These are phyloP conservation scores for Waitea zeae DNA, from an alignment of 1,284 basidiomycete genomes.

Conservation along the genomic window DNA sequence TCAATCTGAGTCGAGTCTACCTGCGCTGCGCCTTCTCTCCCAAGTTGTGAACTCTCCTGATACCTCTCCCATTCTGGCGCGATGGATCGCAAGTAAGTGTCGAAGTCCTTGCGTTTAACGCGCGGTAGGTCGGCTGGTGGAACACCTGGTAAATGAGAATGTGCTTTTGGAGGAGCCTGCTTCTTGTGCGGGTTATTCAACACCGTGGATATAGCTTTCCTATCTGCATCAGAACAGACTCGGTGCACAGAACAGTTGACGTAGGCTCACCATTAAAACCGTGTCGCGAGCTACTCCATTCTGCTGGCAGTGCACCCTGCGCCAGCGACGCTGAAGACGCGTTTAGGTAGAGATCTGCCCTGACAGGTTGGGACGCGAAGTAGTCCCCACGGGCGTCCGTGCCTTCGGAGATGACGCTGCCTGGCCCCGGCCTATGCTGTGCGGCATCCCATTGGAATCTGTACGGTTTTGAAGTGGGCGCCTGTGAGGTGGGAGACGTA, in stretches of 20 bases:
- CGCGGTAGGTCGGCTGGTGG: slow-evolving; percentile 59
- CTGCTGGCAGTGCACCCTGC: slow-evolving; percentile 27
- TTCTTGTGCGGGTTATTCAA: slow-evolving; percentile 76
- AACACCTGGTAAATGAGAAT: slow-evolving; percentile 59
- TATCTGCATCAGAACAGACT: slow-evolving; percentile 1
- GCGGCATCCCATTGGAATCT: slow-evolving; percentile 13
- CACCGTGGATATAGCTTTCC: slow-evolving; percentile 51
- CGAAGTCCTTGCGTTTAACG: slow-evolving; percentile 72
- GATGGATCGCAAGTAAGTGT: slow-evolving; percentile 62
- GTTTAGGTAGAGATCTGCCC: slow-evolving; percentile 19
- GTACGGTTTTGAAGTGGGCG: slow-evolving; percentile 9
- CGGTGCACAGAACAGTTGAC: background rate
- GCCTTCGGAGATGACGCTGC: slow-evolving; percentile 12
- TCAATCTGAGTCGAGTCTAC: slow-evolving; percentile 11
- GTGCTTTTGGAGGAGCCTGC: slow-evolving; percentile 73
- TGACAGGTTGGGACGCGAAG: slow-evolving; percentile 20
- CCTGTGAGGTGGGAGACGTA: slow-evolving; percentile 7
- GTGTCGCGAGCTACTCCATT: slow-evolving; percentile 65
- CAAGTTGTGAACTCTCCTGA: slow-evolving; percentile 29
- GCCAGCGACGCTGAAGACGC: slow-evolving; percentile 21
- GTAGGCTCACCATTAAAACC: slow-evolving; percentile 52
- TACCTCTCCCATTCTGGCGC: slow-evolving; percentile 65
- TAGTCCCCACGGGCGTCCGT: slow-evolving; percentile 23
- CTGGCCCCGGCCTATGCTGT: slow-evolving; percentile 10
- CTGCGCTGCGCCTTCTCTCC: slow-evolving; percentile 26